A percentile compares a stretch with the other conserved stretches of the same genome.
Conservation (phyloP, 1,139 yeast species). For the Nakaseomyces glabratus region DNA sequence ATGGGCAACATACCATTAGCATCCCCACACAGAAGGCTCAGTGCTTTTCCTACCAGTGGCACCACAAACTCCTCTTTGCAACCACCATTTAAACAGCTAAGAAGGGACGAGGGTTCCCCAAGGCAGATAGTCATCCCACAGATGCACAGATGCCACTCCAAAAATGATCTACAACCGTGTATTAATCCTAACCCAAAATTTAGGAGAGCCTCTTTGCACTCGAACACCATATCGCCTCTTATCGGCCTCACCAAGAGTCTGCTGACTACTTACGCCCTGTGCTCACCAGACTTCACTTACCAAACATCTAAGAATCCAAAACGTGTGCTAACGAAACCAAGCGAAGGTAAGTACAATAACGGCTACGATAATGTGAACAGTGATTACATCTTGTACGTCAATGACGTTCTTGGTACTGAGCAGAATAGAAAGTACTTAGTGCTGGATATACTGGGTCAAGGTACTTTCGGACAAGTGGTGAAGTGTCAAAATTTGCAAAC, state of each 20-base stretch:
- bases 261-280: constrained; percentile 72
- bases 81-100: constrained; percentile 19
- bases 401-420: constrained; percentile 83
- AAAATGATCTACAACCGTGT: constrained; percentile 53
- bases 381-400: constrained; percentile 87
- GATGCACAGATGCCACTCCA: constrained; percentile 19
- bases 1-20: constrained; percentile 10
- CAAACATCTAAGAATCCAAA: constrained; percentile 81
- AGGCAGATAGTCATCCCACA: constrained; percentile 20
- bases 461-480: constrained; percentile 97
- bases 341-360: constrained; percentile 70
- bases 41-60: constrained; percentile 26
- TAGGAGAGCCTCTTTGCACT: constrained; percentile 71
- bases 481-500: constrained; percentile 88
- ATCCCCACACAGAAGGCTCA: constrained; percentile 24
- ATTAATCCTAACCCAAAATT: constrained; percentile 61
- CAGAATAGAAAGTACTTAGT: constrained; percentile 84
- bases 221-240: constrained; percentile 74
- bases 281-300: constrained; percentile 82
- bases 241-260: constrained; percentile 71
- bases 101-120: constrained; percentile 17
- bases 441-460: constrained; percentile 85
- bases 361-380: constrained; percentile 85
- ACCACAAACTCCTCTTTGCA: constrained; percentile 15
- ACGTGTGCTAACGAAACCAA: constrained; percentile 86